These are phyloP conservation scores for Psidium friedrichsthalianum DNA, from an alignment of 345 rosid genomes.

Conservation along the genomic window DNA sequence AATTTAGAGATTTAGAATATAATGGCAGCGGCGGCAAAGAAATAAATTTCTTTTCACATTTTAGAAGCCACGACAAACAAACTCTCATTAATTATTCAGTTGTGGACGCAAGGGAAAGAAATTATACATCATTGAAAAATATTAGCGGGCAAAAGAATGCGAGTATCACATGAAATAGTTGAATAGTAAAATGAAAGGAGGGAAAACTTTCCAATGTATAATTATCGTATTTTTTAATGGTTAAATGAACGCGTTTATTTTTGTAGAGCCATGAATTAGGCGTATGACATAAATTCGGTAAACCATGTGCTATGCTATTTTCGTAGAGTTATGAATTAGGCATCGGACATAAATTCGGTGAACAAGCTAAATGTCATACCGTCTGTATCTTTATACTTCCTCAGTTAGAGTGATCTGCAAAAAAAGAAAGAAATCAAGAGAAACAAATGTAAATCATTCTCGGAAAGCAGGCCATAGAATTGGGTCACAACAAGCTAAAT, in stretches of 20 bases:
- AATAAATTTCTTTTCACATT: neutral
- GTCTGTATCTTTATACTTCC: neutral
- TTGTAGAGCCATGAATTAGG: neutral
- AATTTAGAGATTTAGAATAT: neutral
- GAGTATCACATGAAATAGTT: neutral
- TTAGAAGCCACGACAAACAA: neutral
- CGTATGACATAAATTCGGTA: neutral
- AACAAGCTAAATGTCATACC: too few relatives aligned
- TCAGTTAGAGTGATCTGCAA: neutral
- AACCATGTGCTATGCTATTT: neutral
- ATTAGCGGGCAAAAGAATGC: neutral
- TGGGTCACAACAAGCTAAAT: neutral
- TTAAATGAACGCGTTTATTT: neutral
- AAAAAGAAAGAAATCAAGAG: neutral
- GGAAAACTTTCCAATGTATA: neutral
- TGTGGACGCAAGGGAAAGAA: neutral
- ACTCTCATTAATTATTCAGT: neutral
- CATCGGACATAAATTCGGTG: too few relatives aligned
- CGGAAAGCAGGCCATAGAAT: neutral
- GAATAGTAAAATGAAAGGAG: neutral
- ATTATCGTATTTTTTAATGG: neutral
- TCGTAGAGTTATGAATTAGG: too few relatives aligned
- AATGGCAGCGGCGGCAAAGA: neutral
- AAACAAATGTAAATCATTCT: neutral
- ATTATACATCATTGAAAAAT: neutral